Conservation (phyloP, 116 monocot species). For the Dioscorea cayenensis region DNA sequence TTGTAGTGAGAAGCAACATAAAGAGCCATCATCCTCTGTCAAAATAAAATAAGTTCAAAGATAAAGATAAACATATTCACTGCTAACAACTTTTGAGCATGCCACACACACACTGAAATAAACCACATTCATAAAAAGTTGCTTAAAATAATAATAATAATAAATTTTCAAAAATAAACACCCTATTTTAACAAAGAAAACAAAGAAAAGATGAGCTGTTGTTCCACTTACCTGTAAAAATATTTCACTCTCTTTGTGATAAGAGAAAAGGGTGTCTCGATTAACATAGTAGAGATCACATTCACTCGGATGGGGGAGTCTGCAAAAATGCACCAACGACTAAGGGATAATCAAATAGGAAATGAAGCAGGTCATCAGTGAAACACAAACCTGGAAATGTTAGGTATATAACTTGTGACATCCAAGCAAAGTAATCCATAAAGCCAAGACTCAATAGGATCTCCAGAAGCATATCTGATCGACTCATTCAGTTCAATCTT, state of each 20-base stretch:
- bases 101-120: too few species aligned
- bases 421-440: constrained; percentile 91
- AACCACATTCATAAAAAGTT: not conserved
- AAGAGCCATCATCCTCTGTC: constrained; percentile 94
- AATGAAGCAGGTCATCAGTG: not conserved
- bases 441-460: constrained; percentile 96
- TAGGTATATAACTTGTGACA: constrained; percentile 70
- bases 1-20: constrained; percentile 99
- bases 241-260: constrained; percentile 92
- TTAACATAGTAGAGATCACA: constrained; percentile 98
- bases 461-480: constrained; percentile 90
- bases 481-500: constrained; percentile 87
- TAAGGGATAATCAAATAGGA: too few species aligned
- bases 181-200: not conserved
- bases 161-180: not conserved
- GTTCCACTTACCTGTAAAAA: constrained; percentile 72
- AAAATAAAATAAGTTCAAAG: constrained; percentile 11
- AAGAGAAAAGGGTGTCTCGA: constrained; percentile 94
- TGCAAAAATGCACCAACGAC: constrained; percentile 7
- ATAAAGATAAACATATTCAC: not conserved
- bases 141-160: not conserved
- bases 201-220: not conserved
- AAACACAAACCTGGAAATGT: constrained; percentile 51
- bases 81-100: not conserved
- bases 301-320: constrained; percentile 75